phyloP scores from a whole-genome alignment of 2,329 filamentous ascomycete genomes.

The Mariannaea elegans region DNA sequence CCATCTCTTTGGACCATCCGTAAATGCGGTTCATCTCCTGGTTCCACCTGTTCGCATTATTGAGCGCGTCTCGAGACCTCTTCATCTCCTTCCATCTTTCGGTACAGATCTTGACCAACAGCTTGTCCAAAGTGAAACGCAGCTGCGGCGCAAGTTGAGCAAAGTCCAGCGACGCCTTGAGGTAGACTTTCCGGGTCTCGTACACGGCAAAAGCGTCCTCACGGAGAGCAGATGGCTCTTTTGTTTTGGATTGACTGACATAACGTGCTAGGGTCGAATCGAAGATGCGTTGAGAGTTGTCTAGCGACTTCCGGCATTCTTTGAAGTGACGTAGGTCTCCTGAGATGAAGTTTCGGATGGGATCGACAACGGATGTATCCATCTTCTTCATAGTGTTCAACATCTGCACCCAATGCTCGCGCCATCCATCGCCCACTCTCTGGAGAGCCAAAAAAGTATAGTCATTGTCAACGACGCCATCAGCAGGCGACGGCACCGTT shows the following conservation, averaged over 20 bases:
- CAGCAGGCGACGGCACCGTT: slow-evolving; percentile 79
- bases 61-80: slow-evolving; percentile 71
- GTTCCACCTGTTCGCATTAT: slow-evolving; percentile 72
- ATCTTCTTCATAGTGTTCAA: slow-evolving; percentile 79
- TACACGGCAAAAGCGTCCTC: slow-evolving; percentile 97
- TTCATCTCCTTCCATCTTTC: slow-evolving; percentile 92
- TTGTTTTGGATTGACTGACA: slow-evolving; percentile 86
- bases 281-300: slow-evolving; percentile 83
- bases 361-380: slow-evolving; percentile 80
- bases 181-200: slow-evolving; percentile 88
- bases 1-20: slow-evolving; percentile 95
- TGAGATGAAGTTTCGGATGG: slow-evolving; percentile 79
- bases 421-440: slow-evolving; percentile 83
- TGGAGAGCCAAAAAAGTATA: slow-evolving; percentile 90
- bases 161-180: slow-evolving; percentile 93
- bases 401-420: slow-evolving; percentile 86
- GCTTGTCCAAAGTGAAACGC: slow-evolving; percentile 82
- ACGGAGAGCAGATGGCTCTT: slow-evolving; percentile 88
- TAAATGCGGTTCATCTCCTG: slow-evolving; percentile 90
- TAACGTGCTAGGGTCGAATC: slow-evolving; percentile 86
- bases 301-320: slow-evolving; percentile 79
- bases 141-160: slow-evolving; percentile 88
- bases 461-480: slow-evolving; percentile 91
- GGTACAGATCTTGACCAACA: slow-evolving; percentile 84
- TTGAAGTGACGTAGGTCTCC: slow-evolving; percentile 88